Evolutionary conservation across 2,329 filamentous ascomycete genomes (phyloP).

Genomic region (Pseudogymnoascus pannorum): DNA sequence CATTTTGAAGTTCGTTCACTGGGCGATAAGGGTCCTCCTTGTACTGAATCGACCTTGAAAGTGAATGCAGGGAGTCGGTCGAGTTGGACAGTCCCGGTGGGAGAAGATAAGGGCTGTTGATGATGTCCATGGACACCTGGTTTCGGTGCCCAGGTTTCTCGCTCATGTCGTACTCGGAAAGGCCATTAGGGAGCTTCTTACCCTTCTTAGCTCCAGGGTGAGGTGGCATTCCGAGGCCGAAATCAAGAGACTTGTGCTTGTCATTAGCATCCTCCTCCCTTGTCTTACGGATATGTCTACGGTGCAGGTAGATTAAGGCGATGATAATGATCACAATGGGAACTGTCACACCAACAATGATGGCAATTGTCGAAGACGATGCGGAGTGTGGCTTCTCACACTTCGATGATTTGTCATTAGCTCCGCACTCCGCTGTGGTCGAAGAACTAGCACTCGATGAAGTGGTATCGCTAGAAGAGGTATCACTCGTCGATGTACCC

Average conservation of each 20-base stretch:
- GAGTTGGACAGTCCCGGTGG: constrained; percentile 73
- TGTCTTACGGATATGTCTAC: constrained; percentile 65
- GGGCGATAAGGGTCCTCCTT: constrained; percentile 80
- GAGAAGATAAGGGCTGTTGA: constrained; percentile 90
- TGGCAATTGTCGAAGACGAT: constrained; percentile 1
- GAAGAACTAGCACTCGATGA: neutral
- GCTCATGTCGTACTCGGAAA: constrained; percentile 19
- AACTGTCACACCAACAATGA: constrained; percentile 35
- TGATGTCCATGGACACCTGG: constrained; percentile 55
- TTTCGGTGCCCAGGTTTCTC: constrained; percentile 34
- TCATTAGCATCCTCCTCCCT: constrained; percentile 74
- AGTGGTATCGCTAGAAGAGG: neutral
- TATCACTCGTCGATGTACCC: no score
- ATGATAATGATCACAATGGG: constrained; percentile 61
- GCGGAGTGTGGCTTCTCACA: neutral
- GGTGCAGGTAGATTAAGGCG: constrained; percentile 70
- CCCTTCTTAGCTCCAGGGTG: constrained; percentile 21
- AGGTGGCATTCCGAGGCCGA: constrained; percentile 61
- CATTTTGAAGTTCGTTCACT: constrained; percentile 45
- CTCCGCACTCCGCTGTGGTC: neutral
- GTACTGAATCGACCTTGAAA: constrained; percentile 67
- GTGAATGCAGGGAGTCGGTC: constrained; percentile 76
- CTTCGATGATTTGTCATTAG: neutral
- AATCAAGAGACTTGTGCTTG: constrained; percentile 86
- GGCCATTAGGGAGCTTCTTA: constrained; percentile 30